Evolutionary conservation across 75 land plant species (phyloP).

Genomic region (Ceratopteris richardii): DNA sequence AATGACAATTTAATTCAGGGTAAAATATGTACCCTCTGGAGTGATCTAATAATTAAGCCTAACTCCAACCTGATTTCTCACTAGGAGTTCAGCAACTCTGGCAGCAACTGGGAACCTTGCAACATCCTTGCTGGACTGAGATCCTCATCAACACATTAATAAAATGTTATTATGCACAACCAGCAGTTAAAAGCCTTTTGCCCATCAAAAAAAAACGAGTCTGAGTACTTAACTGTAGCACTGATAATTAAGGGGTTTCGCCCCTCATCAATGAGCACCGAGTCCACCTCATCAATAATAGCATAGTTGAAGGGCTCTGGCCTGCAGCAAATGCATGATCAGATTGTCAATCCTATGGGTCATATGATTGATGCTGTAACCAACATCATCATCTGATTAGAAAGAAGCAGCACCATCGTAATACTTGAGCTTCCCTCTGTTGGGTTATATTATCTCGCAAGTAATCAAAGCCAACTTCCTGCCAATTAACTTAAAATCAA

Average conservation of each 20-base stretch:
- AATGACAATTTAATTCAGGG: no score
- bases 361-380: no score
- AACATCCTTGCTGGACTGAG: slow-evolving; percentile 92
- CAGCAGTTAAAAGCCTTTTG: no score
- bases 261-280: slow-evolving; percentile 97
- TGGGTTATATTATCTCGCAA: slow-evolving; percentile 87
- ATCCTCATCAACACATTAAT: not conserved
- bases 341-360: not conserved
- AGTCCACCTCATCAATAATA: slow-evolving; percentile 97
- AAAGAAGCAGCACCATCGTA: slow-evolving; percentile 64
- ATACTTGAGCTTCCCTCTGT: slow-evolving; percentile 72
- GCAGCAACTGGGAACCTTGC: slow-evolving; percentile 97
- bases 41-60: no score
- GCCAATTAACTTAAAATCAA: not conserved
- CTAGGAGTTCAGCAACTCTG: slow-evolving; percentile 74
- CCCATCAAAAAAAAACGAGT: not conserved
- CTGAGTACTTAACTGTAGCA: slow-evolving; percentile 48
- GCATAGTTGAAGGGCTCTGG: slow-evolving; percentile 96
- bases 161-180: not conserved
- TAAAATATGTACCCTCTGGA: no score
- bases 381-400: not conserved
- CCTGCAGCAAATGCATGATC: slow-evolving; percentile 30
- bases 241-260: slow-evolving; percentile 93
- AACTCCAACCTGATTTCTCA: slow-evolving; percentile 38
- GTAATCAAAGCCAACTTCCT: slow-evolving; percentile 99